Base-by-base conservation (phyloP, 2,329 filamentous ascomycete species). In the Colletotrichum somersetense region DNA sequence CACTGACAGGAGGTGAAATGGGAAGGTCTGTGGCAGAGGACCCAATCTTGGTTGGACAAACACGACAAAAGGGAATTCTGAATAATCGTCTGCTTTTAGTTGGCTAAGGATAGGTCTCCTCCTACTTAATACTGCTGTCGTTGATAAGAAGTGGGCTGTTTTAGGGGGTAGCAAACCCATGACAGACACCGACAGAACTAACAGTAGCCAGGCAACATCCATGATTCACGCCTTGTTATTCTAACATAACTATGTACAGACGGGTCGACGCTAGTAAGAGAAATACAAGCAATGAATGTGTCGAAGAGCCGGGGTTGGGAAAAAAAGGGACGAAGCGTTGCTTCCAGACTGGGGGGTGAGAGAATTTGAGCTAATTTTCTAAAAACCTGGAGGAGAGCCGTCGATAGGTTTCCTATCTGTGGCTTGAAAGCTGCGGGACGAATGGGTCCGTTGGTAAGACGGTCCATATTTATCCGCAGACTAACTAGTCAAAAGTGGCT, bases 281-380 rank as follows among this genome's bases (percentile, higher is more conserved):
- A 33, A 55, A 20, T 3, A n/a, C 16, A 35, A 20, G 30, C 30
- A 35, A 20, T 1, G 52, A 33, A 2, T 2, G 52, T 55, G 52
- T 18, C 30, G 18, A 33, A 20, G 52, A 12, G 30, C 52, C 52
- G 30, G 18, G 5, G 33, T 6, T 35, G 18, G 30, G 18, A 33
- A 30, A 18, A 7, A 12, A 2, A 12, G 30, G 26, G 18, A n/a
- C 4, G 8, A 35, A 55, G 30, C 18, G 26, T 12, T 35, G 52
- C 30, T n/a, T 14, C 14, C 23, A 18, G 50, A 53, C 50, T 5
- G 6, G 52, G 30, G 52, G 30, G 30, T 35, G 52, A 55, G 52
- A n/a, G 52, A 12, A 8, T 55, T 55, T 55, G 52, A 55, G 52
- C 52, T 55, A 10, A 30, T 53, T 55, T 55, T 35, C 52, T n/a